These are phyloP conservation scores for Blumeria hordei DNA, from an alignment of 2,329 filamentous ascomycete species.

Conservation along the genomic window DNA sequence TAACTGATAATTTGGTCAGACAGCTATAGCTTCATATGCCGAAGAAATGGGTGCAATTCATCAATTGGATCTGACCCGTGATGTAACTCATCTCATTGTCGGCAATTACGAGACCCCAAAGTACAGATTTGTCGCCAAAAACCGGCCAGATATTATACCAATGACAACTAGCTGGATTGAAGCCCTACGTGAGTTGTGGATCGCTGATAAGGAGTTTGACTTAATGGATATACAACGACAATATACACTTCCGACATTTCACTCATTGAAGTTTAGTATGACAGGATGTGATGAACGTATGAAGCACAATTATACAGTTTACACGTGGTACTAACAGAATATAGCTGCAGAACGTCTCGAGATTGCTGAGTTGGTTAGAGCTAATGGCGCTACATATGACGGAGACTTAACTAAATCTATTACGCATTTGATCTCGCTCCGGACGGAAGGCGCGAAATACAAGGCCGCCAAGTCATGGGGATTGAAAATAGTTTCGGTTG, in stretches of 20 bases:
- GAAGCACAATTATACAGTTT: slow-evolving; percentile 15
- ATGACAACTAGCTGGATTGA: slow-evolving; percentile 70
- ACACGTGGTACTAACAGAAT: slow-evolving; percentile 9
- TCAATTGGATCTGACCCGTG: slow-evolving; percentile 80
- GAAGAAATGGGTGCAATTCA: slow-evolving; percentile 66
- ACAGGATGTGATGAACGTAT: slow-evolving; percentile 47
- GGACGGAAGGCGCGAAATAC: slow-evolving; percentile 72
- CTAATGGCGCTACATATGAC: slow-evolving; percentile 59
- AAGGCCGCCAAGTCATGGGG: slow-evolving; percentile 64
- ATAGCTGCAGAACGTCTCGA: slow-evolving; percentile 39
- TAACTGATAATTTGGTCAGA: slow-evolving; percentile 13
- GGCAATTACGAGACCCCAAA: slow-evolving; percentile 77
- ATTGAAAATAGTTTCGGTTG: slow-evolving; percentile 52
- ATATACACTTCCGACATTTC: slow-evolving; percentile 39
- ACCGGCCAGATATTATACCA: slow-evolving; percentile 64
- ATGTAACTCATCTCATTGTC: slow-evolving; percentile 84
- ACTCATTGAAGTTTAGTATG: slow-evolving; percentile 37
- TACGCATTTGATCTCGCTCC: slow-evolving; percentile 66
- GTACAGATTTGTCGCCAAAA: slow-evolving; percentile 82
- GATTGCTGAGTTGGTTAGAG: slow-evolving; percentile 39
- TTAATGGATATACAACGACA: slow-evolving; percentile 42
- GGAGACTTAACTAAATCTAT: slow-evolving; percentile 69
- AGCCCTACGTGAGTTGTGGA: slow-evolving; percentile 57
- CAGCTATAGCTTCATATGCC: slow-evolving; percentile 36
- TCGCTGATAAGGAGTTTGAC: slow-evolving; percentile 52